Evolutionary conservation across 257 asterid genomes (phyloP), one percentile per base, ranked within the genome.

Genomic region (Craterostigma plantagineum): DNA sequence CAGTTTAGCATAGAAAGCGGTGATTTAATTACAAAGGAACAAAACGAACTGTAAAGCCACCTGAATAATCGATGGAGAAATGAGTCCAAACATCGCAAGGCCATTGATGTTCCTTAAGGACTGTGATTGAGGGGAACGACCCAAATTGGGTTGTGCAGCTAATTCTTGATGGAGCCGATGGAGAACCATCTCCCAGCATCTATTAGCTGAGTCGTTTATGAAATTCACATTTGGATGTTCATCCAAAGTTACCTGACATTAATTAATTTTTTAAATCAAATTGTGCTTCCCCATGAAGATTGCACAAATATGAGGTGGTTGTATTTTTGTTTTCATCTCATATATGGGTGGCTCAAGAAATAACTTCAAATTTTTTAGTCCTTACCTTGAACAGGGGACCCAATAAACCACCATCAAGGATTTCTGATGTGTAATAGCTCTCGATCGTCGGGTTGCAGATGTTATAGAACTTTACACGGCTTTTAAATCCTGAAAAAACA

Each of bases 341-440:
- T 23, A 6, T 6, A 23, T 23, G 30, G 30, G 6, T 23, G 6
- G 6, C 6, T 23, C 30, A 23, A 23, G 30, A 23, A 23, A 23
- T 23, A 23, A 6, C 27, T 42, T 43, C n/a, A n/a, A n/a, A n/a
- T n/a, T n/a, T n/a, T n/a, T n/a, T 17, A 10, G 33, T 33, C 34
- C 37, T 43, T 76, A 79, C 92, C 91, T 65, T 80, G 69, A 80
- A 80, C 33, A 80, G 38, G 57, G 93, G 93, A 43, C 93, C 81
- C 33, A 70, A 35, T 46, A 67, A 70, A n/a, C 93, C 93, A 50
- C 67, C 85, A 52, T 76, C 91, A 52, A 66, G 15, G 55, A 80
- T 72, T 64, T 80, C 93, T 12, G 75, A 80, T 35, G 57, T 52
- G 35, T 71, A 80, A 56, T 54, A 46, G 40, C 70, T 65, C 58